phyloP scores from a whole-genome alignment of 768 basidiomycete species.

The Saitozyma sp. region DNA sequence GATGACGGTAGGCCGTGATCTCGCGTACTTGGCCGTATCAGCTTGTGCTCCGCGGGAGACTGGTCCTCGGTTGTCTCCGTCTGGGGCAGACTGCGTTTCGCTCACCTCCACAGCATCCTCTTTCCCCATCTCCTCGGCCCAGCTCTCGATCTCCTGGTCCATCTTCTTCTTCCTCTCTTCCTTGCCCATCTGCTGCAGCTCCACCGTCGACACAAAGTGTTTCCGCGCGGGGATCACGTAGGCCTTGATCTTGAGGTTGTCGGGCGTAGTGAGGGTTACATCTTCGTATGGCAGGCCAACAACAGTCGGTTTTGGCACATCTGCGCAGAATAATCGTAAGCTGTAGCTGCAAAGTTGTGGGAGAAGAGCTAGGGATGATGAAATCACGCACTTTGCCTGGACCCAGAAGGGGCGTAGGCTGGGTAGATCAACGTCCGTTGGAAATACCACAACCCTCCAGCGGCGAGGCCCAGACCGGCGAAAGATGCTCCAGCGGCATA shows the following conservation, averaged over 20 bases:
- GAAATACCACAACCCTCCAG: conserved; percentile 72
- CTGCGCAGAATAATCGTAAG: conserved; percentile 51
- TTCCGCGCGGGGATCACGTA: conserved; percentile 72
- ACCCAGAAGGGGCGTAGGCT: conserved; percentile 75
- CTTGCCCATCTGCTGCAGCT: conserved; percentile 19
- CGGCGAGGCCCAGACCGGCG: conserved; percentile 16
- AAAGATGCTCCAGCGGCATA: conserved; percentile 31
- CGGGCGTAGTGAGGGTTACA: conserved; percentile 69
- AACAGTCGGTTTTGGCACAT: conserved; percentile 70
- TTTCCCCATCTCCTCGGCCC: conserved; percentile 52
- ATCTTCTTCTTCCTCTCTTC: conserved; percentile 49
- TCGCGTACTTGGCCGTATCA: conserved; percentile 29
- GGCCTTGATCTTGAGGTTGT: conserved; percentile 69
- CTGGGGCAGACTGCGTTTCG: conserved; percentile 43
- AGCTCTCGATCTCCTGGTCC: conserved; percentile 33
- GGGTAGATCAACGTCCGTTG: conserved; percentile 91
- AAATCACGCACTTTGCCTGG: conserved; percentile 63
- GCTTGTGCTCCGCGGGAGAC: not conserved
- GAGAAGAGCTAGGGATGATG: not conserved
- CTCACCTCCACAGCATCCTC: conserved; percentile 62
- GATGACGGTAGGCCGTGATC: conserved; percentile 72
- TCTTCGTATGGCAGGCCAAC: conserved; percentile 75
- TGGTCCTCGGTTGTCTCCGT: too few species aligned
- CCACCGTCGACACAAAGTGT: conserved; percentile 53
- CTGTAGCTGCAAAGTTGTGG: not conserved